Base-by-base conservation (phyloP, 371 early-diverging fungal species). In the Mucor irregularis region DNA sequence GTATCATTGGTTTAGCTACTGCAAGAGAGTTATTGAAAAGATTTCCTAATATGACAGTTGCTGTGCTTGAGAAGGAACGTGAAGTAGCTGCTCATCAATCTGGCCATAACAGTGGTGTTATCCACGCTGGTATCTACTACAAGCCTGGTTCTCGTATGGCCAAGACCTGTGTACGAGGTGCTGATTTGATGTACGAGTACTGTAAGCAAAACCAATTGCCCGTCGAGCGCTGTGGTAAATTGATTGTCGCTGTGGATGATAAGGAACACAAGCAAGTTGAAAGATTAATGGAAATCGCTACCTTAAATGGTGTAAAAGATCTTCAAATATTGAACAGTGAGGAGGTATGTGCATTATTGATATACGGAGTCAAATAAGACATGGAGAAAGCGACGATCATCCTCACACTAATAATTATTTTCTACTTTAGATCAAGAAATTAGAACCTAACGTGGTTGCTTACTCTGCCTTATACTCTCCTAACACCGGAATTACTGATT, bases 41-140 rank as follows among this genome's bases (percentile, higher is more conserved):
- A 13, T 78, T 68, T 37, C 73, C 78, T 5, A 51, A 62, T 6
- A 78, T 74, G 75, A 78, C 78, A 0, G 69, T 78, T 2, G 74
- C 75, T 28, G 75, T 78, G 2, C 50, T 78, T 35, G 78, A 78
- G 46, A 78, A 78, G 52, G 78, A 78, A 43, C 66, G 73, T 33
- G 78, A 78, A 48, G 78, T 78, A 3, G 74, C 78, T 49, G 71
- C 73, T 37, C 78, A 78, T 60, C 78, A 78, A 47, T 71, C 78
- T 3, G 78, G 78, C 22, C 78, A 78, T 39, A 78, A 78, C 51
- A 70, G 71, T 35, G 78, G 78, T 54, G 77, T 76, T 19, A 77
- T 73, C 28, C 77, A 77, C 53, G 71, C 74, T 31, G 77, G 77
- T 49, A 61, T 77, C 25, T 74, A 74, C 43, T 74, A 74, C 46